Percentiles rank a stretch among this genome's conserved stretches.
These are phyloP conservation scores for Hygrophorus russula DNA, from an alignment of 768 basidiomycete genomes.

Conservation along the genomic window DNA sequence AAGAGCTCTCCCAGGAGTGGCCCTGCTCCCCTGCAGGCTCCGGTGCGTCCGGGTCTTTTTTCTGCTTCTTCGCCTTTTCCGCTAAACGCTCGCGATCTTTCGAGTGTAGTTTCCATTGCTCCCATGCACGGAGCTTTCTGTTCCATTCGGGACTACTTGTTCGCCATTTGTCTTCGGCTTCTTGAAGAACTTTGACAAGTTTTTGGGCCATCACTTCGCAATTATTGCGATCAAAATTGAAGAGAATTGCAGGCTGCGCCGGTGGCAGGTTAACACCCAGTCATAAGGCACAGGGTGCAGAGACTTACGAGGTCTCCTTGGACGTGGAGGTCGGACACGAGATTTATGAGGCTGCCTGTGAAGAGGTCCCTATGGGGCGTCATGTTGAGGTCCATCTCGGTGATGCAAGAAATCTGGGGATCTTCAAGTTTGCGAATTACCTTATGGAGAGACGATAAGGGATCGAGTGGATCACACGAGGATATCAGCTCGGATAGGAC, in stretches of 20 bases:
- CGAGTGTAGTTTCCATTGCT: slow-evolving; percentile 32
- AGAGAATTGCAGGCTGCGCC: slow-evolving; percentile 52
- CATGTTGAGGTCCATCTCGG: slow-evolving; percentile 16
- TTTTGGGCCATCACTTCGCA: slow-evolving; percentile 43
- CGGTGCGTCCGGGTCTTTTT: slow-evolving; percentile 18
- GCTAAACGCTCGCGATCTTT: slow-evolving; percentile 38
- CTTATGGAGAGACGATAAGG: slow-evolving; percentile 19
- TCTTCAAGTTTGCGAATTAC: slow-evolving; percentile 32
- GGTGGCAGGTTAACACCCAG: background rate
- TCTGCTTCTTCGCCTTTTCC: slow-evolving; percentile 29
- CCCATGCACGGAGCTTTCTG: slow-evolving; percentile 37
- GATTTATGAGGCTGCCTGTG: slow-evolving; percentile 31
- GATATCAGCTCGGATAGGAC: slow-evolving; percentile 26
- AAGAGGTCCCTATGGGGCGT: slow-evolving; percentile 22
- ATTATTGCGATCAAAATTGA: slow-evolving; percentile 48
- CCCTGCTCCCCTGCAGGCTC: slow-evolving; percentile 9
- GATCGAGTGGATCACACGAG: slow-evolving; percentile 23
- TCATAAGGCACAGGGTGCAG: background rate
- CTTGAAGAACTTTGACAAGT: slow-evolving; percentile 24
- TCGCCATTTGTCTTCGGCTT: slow-evolving; percentile 41
- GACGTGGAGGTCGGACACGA: slow-evolving; percentile 48
- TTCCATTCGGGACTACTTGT: slow-evolving; percentile 33
- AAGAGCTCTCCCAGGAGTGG: slow-evolving; percentile 38
- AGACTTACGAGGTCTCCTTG: slow-evolving; percentile 41
- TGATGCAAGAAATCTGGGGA: slow-evolving; percentile 12